Evolutionary conservation across 2,329 filamentous ascomycete genomes (phyloP).

Genomic region (Amphichorda felina): DNA sequence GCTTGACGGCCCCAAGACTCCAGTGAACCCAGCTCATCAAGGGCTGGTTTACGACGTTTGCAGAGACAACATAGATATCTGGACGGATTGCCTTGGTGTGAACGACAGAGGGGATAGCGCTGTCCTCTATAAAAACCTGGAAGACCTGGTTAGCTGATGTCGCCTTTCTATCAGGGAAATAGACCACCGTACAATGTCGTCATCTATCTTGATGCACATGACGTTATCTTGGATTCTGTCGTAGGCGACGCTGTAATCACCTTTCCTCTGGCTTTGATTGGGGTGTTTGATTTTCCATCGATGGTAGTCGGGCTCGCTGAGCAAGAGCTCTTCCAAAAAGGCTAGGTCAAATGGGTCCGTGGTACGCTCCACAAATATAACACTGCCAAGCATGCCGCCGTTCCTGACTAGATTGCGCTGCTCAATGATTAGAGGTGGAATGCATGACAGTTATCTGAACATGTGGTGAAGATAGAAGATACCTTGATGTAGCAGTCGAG

Average conservation of each 20-base stretch:
- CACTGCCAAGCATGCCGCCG: constrained; percentile 29
- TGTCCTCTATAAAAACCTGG: constrained; percentile 21
- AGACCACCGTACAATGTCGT: constrained; percentile 27
- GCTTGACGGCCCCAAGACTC: constrained; percentile 36
- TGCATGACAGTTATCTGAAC: too few species aligned
- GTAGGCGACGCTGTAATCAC: too few species aligned
- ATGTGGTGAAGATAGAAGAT: constrained; percentile 3
- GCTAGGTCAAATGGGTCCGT: constrained; percentile 23
- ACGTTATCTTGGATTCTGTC: too few species aligned
- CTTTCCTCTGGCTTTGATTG: too few species aligned
- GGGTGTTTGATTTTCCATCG: too few species aligned
- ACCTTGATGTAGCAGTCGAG: constrained; percentile 27
- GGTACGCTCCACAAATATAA: constrained; percentile 31
- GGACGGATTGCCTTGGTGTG: constrained; percentile 38
- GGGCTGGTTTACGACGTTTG: constrained; percentile 45
- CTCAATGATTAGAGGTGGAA: too few species aligned
- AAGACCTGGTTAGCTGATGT: too few species aligned
- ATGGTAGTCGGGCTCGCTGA: too few species aligned
- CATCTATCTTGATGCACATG: too few species aligned
- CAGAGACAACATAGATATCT: constrained; percentile 36
- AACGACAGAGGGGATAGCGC: constrained; percentile 37
- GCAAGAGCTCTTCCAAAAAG: too few species aligned
- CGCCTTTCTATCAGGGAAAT: constrained; percentile 16
- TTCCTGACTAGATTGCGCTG: constrained; percentile 30
- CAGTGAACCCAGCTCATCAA: constrained; percentile 41